Conservation (phyloP, 345 rosid species). For the Citrus maxima region DNA sequence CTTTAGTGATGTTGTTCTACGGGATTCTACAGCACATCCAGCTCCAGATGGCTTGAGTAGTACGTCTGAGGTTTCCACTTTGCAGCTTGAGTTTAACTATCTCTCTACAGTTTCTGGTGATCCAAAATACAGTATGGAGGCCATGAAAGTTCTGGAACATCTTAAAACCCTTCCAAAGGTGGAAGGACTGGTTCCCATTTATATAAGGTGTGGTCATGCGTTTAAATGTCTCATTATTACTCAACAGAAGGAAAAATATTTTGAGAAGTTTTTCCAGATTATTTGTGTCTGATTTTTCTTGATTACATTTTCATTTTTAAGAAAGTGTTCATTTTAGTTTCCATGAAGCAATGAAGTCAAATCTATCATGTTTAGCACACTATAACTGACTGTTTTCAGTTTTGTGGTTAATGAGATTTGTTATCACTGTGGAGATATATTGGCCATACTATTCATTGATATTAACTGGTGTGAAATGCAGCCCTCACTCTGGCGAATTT, state of each 20-base stretch:
- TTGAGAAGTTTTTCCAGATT: not conserved
- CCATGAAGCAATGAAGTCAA: not conserved
- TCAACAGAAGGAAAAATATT: not conserved
- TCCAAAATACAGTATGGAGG: conserved; percentile 73
- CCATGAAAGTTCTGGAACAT: conserved; percentile 95
- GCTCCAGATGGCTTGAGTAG: conserved; percentile 92
- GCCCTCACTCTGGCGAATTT: conserved; percentile 88
- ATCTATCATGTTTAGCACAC: not conserved
- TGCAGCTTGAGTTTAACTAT: conserved; percentile 96
- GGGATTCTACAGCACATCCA: conserved; percentile 74
- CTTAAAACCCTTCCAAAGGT: conserved; percentile 77
- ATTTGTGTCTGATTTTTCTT: not conserved
- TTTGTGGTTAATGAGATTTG: not conserved
- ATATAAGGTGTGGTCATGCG: conserved; percentile 60
- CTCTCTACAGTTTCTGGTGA: conserved; percentile 88
- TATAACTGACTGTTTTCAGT: not conserved
- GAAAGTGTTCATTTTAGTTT: not conserved
- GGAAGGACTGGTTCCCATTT: conserved; percentile 93
- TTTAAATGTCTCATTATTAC: not conserved
- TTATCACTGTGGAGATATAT: not conserved
- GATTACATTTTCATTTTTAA: not conserved
- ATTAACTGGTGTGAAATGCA: conserved; percentile 30
- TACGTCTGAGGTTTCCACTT: conserved; percentile 85
- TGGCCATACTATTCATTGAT: conserved; percentile 2
- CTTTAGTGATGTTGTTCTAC: conserved; percentile 73